Conservation (phyloP, 225 moss, liverwort and hornwort genomes). For the Bryoerythrophyllum caledonicum region DNA sequence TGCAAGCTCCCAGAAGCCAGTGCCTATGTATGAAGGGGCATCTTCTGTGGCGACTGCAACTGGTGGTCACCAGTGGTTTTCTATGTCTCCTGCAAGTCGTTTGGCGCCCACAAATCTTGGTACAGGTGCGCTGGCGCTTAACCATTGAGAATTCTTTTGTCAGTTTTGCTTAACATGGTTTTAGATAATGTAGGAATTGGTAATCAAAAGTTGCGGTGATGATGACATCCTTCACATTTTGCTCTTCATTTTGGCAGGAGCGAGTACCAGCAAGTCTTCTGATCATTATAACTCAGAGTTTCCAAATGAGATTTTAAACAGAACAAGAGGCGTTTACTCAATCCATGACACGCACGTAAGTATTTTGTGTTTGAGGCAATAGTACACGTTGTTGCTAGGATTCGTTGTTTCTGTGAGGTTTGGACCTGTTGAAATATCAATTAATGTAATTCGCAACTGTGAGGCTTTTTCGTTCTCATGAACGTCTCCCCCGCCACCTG, state of each 20-base stretch:
- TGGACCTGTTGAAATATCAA: neutral
- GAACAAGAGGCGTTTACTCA: conserved; percentile 16
- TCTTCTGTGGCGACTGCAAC: conserved; percentile 30
- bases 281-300: conserved; percentile 19
- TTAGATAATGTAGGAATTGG: conserved; percentile 4
- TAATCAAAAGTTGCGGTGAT: neutral
- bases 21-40: conserved; percentile 26
- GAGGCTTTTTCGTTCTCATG: neutral
- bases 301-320: conserved; percentile 19
- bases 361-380: conserved; percentile 12
- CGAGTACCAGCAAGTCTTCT: conserved; percentile 32
- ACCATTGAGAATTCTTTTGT: neutral
- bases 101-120: conserved; percentile 14
- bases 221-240: neutral
- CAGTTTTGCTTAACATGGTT: conserved; percentile 4
- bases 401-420: neutral
- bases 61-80: conserved; percentile 23
- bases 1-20: conserved; percentile 59
- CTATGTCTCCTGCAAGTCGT: conserved; percentile 33
- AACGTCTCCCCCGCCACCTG: conserved; percentile 1
- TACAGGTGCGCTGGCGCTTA: conserved; percentile 29
- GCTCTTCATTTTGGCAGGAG: conserved; percentile 29
- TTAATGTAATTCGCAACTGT: neutral
- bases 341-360: conserved; percentile 36
- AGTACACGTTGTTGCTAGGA: neutral